These are phyloP conservation scores for Eustoma russellianum DNA, from an alignment of 257 asterid genomes.

Conservation along the genomic window DNA sequence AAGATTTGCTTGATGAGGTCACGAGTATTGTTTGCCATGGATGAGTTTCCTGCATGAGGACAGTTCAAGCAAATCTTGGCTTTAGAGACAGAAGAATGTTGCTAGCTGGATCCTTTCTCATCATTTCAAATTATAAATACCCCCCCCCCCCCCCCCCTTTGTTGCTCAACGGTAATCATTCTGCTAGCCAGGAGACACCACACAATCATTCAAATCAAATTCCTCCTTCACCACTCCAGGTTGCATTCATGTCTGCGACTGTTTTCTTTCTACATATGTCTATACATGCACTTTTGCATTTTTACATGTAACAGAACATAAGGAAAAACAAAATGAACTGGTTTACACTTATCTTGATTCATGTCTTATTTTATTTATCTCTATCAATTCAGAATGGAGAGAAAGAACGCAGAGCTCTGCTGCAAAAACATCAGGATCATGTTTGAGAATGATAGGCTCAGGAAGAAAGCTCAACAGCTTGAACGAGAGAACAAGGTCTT, in stretches of 20 bases:
- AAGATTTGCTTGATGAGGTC: not conserved
- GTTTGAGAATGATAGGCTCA: slow-evolving; percentile 39
- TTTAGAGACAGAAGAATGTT: slow-evolving; percentile 4
- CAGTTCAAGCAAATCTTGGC: not conserved
- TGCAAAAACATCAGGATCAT: slow-evolving; percentile 41
- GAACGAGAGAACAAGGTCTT: slow-evolving; percentile 39
- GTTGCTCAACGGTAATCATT: not conserved
- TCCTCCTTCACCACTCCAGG: not conserved
- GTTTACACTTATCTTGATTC: not conserved
- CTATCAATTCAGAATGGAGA: slow-evolving; percentile 30
- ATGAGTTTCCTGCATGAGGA: slow-evolving; percentile 1
- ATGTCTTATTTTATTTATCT: too few relatives aligned
- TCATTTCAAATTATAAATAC: not conserved
- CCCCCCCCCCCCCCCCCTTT: too few relatives aligned
- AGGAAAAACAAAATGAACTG: not conserved
- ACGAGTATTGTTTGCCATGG: not conserved
- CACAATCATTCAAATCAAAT: not conserved
- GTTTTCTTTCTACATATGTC: not conserved
- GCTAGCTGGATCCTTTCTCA: not conserved
- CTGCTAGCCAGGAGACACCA: not conserved
- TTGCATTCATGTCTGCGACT: not conserved
- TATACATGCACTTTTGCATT: not conserved
- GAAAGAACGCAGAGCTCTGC: slow-evolving; percentile 36
- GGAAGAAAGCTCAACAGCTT: slow-evolving; percentile 40
- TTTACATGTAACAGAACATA: not conserved